These are phyloP conservation scores for Lodderomyces beijingensis DNA, from an alignment of 1,139 yeast species.

Conservation along the genomic window DNA sequence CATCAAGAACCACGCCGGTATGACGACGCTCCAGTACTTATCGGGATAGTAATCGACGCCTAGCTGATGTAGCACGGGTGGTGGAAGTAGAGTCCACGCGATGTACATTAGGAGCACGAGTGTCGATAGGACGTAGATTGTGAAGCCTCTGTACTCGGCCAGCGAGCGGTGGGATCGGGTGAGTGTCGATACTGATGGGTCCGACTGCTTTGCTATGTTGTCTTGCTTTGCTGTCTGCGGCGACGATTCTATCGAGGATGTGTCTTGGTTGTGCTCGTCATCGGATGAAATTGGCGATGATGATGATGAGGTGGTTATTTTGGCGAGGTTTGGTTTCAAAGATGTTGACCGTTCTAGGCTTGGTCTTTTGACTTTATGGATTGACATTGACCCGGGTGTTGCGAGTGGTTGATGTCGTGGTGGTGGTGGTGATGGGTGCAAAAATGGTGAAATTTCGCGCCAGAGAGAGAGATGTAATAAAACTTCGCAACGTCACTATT, in stretches of 20 bases:
- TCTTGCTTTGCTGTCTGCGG: constrained; percentile 37
- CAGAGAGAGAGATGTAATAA: too few relatives aligned
- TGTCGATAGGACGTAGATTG: constrained; percentile 61
- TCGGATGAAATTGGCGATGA: too few relatives aligned
- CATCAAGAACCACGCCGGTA: constrained; percentile 68
- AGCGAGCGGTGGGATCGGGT: constrained; percentile 2
- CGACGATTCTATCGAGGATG: too few relatives aligned
- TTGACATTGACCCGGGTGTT: constrained; percentile 10
- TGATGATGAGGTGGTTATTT: constrained; percentile 4
- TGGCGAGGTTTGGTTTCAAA: too few relatives aligned
- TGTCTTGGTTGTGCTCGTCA: too few relatives aligned
- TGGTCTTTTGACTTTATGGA: too few relatives aligned
- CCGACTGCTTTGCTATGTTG: constrained; percentile 68
- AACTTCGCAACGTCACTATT: too few relatives aligned
- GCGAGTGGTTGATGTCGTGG: too few relatives aligned
- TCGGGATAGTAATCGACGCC: constrained; percentile 76
- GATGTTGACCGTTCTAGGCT: too few relatives aligned
- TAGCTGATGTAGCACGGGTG: constrained; percentile 42
- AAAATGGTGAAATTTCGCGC: too few relatives aligned
- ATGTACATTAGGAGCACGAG: constrained; percentile 51
- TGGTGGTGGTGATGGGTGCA: too few relatives aligned
- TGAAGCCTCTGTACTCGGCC: constrained; percentile 80
- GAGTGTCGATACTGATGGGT: constrained; percentile 72
- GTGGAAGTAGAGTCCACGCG: constrained; percentile 70
- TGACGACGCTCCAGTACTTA: constrained; percentile 80